These are phyloP conservation scores for Tolypocladium amazonense DNA, from an alignment of 2,329 filamentous ascomycete species.

Conservation along the genomic window DNA sequence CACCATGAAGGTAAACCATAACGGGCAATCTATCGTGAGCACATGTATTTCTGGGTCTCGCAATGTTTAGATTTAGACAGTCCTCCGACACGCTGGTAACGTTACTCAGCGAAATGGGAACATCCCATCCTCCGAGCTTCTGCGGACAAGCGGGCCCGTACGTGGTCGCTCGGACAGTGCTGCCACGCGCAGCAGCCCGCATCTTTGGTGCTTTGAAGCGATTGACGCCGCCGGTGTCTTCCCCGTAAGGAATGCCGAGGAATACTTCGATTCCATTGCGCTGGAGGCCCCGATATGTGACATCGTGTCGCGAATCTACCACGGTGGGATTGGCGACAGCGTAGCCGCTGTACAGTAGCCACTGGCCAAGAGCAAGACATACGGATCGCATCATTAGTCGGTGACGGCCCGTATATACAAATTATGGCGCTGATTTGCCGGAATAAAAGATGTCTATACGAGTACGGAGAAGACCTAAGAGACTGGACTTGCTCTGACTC, in stretches of 20 bases:
- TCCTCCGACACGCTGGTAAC: constrained; percentile 27
- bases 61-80: constrained; percentile 24
- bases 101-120: constrained; percentile 21
- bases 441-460: no score
- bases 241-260: constrained; percentile 33
- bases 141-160: constrained; percentile 35
- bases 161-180: constrained; percentile 24
- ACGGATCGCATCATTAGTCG: not conserved
- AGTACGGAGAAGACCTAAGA: no score
- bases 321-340: not conserved
- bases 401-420: no score
- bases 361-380: not conserved
- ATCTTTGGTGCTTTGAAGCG: constrained; percentile 34
- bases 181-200: constrained; percentile 18
- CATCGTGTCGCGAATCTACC: constrained; percentile 9
- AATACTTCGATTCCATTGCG: constrained; percentile 36
- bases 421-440: no score
- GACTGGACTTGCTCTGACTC: no score
- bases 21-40: constrained; percentile 19
- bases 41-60: constrained; percentile 14
- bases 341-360: not conserved
- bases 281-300: constrained; percentile 31
- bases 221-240: constrained; percentile 32
- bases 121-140: constrained; percentile 15
- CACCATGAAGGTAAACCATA: constrained; percentile 23